phyloP scores from a whole-genome alignment of 495 filamentous ascomycete genomes.

The Filosporella fistucella region DNA sequence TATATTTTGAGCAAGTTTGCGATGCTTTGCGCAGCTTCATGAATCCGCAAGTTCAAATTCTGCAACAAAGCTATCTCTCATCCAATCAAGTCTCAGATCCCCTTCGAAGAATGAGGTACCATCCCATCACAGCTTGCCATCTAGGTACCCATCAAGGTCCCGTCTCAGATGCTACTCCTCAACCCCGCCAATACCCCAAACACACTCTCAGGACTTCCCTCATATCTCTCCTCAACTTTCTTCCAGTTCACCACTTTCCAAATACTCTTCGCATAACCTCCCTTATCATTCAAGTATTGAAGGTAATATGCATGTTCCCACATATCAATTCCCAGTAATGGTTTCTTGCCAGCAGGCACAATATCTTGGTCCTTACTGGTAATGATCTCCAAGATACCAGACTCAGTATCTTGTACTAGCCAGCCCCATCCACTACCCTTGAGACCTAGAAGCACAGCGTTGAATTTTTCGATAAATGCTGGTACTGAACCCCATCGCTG shows the following conservation, averaged over 20 bases:
- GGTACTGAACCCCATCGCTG: slow-evolving; percentile 56
- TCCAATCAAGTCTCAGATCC: too few species aligned
- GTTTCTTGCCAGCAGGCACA: slow-evolving; percentile 73
- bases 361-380: slow-evolving; percentile 83
- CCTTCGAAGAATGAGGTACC: too few species aligned
- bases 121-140: too few species aligned
- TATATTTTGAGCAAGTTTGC: too few species aligned
- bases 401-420: slow-evolving; percentile 90
- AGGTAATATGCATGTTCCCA: slow-evolving; percentile 79
- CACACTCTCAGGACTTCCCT: too few species aligned
- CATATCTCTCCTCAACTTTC: slow-evolving; percentile 58
- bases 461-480: slow-evolving; percentile 76
- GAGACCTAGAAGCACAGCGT: slow-evolving; percentile 77
- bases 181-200: too few species aligned
- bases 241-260: slow-evolving; percentile 91
- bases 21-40: too few species aligned
- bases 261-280: slow-evolving; percentile 73
- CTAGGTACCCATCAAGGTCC: too few species aligned
- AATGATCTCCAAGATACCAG: slow-evolving; percentile 72
- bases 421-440: slow-evolving; percentile 96
- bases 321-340: slow-evolving; percentile 81
- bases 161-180: too few species aligned
- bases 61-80: too few species aligned
- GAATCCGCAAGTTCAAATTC: too few species aligned
- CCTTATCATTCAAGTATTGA: slow-evolving; percentile 82